phyloP scores from a whole-genome alignment of 78 protist genomes.

The Pigoraptor vietnamica region DNA sequence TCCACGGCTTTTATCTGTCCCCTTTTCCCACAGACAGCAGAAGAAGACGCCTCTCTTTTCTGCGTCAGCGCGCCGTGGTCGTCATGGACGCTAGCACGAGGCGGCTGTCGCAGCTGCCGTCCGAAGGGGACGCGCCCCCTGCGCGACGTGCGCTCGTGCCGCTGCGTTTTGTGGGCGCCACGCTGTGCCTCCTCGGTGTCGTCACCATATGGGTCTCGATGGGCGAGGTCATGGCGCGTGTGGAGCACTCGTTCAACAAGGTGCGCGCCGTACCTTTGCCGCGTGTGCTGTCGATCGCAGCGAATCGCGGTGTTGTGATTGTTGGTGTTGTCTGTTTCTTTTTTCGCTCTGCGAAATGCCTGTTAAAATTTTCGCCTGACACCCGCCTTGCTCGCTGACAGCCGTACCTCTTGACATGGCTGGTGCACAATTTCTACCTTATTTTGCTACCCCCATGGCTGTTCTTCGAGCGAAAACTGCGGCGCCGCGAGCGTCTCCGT shows the following conservation, averaged over 20 bases:
- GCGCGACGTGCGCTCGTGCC: too few relatives aligned
- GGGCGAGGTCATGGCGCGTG: background rate
- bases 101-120: too few relatives aligned
- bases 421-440: background rate
- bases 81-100: too few relatives aligned
- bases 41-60: too few relatives aligned
- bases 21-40: too few relatives aligned
- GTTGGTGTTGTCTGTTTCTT: background rate
- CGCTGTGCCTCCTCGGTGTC: background rate
- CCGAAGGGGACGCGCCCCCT: too few relatives aligned
- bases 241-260: background rate
- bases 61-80: too few relatives aligned
- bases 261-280: background rate
- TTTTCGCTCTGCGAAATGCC: background rate
- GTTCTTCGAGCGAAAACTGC: background rate
- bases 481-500: background rate
- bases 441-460: background rate
- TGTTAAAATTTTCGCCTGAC: background rate
- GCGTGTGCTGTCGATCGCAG: background rate
- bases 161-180: background rate
- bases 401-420: background rate
- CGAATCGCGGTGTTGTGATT: background rate
- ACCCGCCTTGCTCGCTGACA: background rate
- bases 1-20: too few relatives aligned
- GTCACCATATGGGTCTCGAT: background rate